These are phyloP conservation scores for Podospora tetraspora DNA, from an alignment of 495 filamentous ascomycete species.

Conservation along the genomic window DNA sequence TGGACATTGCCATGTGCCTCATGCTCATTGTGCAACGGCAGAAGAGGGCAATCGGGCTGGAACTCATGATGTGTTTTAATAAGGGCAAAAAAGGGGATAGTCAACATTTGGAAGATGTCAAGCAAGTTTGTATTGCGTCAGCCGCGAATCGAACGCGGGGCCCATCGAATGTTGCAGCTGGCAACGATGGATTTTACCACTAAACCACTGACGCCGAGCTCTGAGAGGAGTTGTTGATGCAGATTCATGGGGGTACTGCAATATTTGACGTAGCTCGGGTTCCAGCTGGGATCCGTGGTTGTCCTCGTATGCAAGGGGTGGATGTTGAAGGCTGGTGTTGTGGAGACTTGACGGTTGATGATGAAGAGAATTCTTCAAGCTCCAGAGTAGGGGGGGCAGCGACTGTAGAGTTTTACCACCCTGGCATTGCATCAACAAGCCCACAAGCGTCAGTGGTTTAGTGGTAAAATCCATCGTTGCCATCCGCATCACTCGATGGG, in stretches of 20 bases:
- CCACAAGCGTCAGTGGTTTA: not conserved
- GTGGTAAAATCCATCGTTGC: not conserved
- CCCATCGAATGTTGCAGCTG: constrained; percentile 37
- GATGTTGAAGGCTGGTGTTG: not conserved
- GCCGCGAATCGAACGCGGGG: constrained; percentile 51
- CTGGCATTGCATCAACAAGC: not conserved
- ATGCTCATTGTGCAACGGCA: no score
- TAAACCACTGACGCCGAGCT: not conserved
- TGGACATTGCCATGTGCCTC: not conserved
- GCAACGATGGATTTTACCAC: not conserved
- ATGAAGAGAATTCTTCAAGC: no score
- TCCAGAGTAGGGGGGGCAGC: no score
- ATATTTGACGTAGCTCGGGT: no score
- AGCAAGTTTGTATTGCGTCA: constrained; percentile 27
- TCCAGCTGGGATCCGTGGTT: no score
- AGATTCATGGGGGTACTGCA: no score
- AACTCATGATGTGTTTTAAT: no score
- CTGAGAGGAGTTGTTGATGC: not conserved
- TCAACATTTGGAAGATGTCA: no score
- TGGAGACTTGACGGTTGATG: no score
- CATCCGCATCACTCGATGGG: constrained; percentile 34
- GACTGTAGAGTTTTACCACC: no score
- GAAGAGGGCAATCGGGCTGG: no score
- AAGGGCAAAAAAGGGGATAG: not conserved
- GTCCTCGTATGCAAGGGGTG: no score